Conservation (phyloP, 805 yeast genomes). For the Ogataea trehalophila region DNA sequence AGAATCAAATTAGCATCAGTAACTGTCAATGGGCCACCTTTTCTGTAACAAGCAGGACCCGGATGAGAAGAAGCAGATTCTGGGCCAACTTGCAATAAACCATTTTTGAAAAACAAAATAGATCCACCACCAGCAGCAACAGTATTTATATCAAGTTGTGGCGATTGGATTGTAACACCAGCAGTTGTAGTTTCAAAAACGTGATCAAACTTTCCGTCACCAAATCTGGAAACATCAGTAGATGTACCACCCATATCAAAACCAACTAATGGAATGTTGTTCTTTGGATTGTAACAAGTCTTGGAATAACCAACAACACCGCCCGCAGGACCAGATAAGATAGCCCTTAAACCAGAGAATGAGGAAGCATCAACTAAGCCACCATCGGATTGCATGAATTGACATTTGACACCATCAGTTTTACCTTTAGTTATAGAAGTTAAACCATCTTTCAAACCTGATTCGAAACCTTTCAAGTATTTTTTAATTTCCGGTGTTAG, state of each 20-base stretch:
- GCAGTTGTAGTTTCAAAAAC: conserved; percentile 83
- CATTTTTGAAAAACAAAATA: conserved; percentile 59
- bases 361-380: conserved; percentile 81
- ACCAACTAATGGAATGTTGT: conserved; percentile 62
- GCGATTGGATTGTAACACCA: conserved; percentile 77
- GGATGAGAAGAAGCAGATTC: conserved; percentile 87
- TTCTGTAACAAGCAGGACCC: conserved; percentile 84
- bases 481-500: conserved; percentile 72
- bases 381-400: conserved; percentile 96
- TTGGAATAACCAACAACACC: conserved; percentile 92
- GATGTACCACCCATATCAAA: conserved; percentile 93
- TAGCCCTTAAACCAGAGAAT: conserved; percentile 85
- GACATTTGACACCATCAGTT: conserved; percentile 47
- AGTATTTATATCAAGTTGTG: conserved; percentile 76
- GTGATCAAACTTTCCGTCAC: conserved; percentile 63
- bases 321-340: conserved; percentile 95
- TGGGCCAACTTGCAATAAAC: conserved; percentile 78
- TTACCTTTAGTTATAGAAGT: conserved; percentile 30
- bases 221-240: conserved; percentile 76
- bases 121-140: conserved; percentile 89
- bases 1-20: conserved; percentile 78
- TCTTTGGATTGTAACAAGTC: conserved; percentile 63
- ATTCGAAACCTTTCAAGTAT: conserved; percentile 55
- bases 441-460: conserved; percentile 54
- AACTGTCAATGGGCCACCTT: conserved; percentile 78